A percentile compares a stretch with the other conserved stretches of the same genome.
Evolutionary conservation across 306 rosid genomes (phyloP).

Genomic region (Citrullus colocynthis): DNA sequence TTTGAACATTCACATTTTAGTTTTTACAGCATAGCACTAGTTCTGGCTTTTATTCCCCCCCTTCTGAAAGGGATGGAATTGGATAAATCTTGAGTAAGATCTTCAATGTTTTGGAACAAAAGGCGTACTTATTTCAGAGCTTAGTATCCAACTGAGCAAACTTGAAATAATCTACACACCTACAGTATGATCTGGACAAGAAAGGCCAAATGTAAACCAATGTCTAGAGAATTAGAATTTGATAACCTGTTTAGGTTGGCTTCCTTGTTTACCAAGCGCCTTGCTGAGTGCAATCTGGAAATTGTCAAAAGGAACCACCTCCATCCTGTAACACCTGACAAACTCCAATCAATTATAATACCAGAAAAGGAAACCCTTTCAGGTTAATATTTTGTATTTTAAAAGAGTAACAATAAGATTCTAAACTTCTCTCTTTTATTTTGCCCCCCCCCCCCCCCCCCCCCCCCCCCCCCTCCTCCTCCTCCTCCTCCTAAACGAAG

Average conservation of each 20-base stretch:
- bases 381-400: no score
- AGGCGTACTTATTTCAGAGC: background rate
- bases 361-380: background rate
- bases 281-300: constrained; percentile 58
- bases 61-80: background rate
- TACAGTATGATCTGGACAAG: background rate
- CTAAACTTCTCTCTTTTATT: no score
- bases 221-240: constrained; percentile 31
- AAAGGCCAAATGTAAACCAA: background rate
- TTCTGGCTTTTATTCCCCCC: background rate
- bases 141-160: background rate
- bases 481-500: no score
- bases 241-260: constrained; percentile 92
- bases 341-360: background rate
- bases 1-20: background rate
- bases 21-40: background rate
- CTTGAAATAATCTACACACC: background rate
- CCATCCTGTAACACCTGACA: constrained; percentile 46
- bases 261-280: constrained; percentile 81
- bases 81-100: background rate
- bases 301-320: constrained; percentile 55
- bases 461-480: no score
- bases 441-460: no score
- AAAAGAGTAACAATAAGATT: no score
- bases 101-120: background rate